These are phyloP conservation scores for Aspergillus cavernicola DNA, from an alignment of 495 filamentous ascomycete species.

Conservation along the genomic window DNA sequence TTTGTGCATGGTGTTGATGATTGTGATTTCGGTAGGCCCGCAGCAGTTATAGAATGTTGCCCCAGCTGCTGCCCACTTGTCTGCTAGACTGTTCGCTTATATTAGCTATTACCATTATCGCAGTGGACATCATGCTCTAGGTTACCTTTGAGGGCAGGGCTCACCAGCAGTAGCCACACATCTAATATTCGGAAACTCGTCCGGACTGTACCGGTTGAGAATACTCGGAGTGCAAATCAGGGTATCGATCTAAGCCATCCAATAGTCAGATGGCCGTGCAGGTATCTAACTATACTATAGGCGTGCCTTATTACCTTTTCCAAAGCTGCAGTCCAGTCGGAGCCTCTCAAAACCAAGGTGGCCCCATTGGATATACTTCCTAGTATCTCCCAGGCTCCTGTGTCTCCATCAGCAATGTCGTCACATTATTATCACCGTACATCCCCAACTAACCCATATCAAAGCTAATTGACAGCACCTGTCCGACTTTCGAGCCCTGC, in stretches of 20 bases:
- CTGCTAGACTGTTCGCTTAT: constrained; percentile 1
- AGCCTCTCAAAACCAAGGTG: constrained; percentile 4
- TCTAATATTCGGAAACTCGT: constrained; percentile 7
- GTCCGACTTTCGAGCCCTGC: neutral
- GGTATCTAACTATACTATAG: neutral
- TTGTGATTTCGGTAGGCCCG: constrained; percentile 9
- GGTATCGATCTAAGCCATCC: neutral
- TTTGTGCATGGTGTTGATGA: constrained; percentile 13
- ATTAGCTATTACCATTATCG: neutral
- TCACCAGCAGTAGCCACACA: constrained; percentile 10
- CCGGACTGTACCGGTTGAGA: neutral
- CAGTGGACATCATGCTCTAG: neutral
- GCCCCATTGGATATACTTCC: constrained; percentile 4
- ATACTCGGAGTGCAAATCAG: constrained; percentile 13
- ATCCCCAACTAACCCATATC: constrained; percentile 10
- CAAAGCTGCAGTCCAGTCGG: neutral
- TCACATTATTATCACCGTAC: neutral
- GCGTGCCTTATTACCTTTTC: too few relatives aligned
- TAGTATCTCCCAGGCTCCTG: constrained; percentile 9
- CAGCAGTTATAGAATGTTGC: constrained; percentile 10
- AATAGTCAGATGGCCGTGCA: neutral
- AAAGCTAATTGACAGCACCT: constrained; percentile 8
- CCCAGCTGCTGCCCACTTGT: constrained; percentile 2
- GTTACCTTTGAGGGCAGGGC: constrained; percentile 9
- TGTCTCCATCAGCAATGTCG: neutral